These are phyloP conservation scores for Diplosphaera chodatii DNA, from an alignment of 139 green algal species.

Conservation along the genomic window DNA sequence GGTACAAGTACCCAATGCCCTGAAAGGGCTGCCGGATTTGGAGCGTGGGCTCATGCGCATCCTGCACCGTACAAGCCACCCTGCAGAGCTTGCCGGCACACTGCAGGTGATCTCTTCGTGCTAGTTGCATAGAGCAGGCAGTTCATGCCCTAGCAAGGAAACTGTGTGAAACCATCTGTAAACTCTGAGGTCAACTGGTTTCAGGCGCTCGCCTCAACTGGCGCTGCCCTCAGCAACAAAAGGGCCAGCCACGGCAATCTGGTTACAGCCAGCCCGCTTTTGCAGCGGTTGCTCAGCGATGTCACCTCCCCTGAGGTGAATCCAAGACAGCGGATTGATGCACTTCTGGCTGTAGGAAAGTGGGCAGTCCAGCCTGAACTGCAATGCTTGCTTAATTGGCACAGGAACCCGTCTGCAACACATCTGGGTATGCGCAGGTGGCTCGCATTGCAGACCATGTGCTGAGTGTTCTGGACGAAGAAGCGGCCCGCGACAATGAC, in stretches of 20 bases:
- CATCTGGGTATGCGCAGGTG: conserved; percentile 17
- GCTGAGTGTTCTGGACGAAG: conserved; percentile 38
- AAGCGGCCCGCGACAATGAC: conserved; percentile 37
- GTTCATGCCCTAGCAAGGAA: too few relatives aligned
- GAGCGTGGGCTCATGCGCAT: conserved; percentile 67
- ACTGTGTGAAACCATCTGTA: too few relatives aligned
- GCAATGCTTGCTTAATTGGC: too few relatives aligned
- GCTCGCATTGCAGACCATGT: conserved; percentile 14
- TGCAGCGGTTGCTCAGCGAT: conserved; percentile 31
- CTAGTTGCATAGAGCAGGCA: too few relatives aligned
- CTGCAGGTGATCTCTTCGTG: too few relatives aligned
- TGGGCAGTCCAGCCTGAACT: too few relatives aligned
- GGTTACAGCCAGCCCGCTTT: conserved; percentile 33
- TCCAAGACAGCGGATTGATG: too few relatives aligned
- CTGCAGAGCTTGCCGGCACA: too few relatives aligned
- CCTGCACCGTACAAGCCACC: too few relatives aligned
- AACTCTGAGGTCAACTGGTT: conserved; percentile 48
- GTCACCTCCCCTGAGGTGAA: conserved; percentile 14
- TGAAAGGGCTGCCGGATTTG: conserved; percentile 57
- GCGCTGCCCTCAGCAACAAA: neutral
- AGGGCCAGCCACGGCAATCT: neutral
- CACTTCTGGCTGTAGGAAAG: too few relatives aligned
- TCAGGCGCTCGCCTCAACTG: conserved; percentile 3
- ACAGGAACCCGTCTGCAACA: too few relatives aligned
- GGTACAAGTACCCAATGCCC: neutral